Base-by-base conservation (phyloP, 2,329 filamentous ascomycete species). In the Truncatella angustata region DNA sequence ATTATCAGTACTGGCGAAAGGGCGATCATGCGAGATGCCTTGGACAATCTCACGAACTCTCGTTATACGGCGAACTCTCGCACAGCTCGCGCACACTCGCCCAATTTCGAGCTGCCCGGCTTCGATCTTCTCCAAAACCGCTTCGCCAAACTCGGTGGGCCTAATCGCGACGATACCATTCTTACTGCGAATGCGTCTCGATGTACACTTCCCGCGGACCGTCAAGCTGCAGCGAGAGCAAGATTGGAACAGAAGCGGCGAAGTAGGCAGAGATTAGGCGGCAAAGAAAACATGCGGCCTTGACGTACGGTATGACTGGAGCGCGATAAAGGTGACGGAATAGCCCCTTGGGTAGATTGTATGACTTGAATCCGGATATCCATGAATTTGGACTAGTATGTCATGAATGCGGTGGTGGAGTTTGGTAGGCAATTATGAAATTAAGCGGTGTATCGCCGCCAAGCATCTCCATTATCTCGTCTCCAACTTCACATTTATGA, bases 221-320 rank as follows among this genome's bases (percentile, higher is more conserved):
- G 81, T 30, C 72, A 73, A 42, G 76, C 78, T 5, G 80, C 80
- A 1, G 81, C 79, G 10, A 70, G 81, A 48, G 81, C 79, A 37
- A 69, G 80, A 6, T 73, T 84, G 12, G 76, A 82, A 63, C 72
- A 75, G 63, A 74, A 78, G 60, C 76, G 74, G 62, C 73, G 74
- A n/a, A 75, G 81, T 63, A 78, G 78, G 62, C 71, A 69, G 62
- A 68, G 28, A 9, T n/a, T 18, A 14, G 36, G 66, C 52, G 61
- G 65, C 24, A 64, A 66, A 45, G 64, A 63, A 44, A 63, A 63
- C 30, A 63, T 59, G 49, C 65, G 61, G 10, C 57, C 62, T 20
- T 53, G 28, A 50, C 11, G 35, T 16, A n/a, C 18, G 20, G 21
- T 28, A 18, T 40, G n/a, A 14, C 18, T 20, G 36, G 11, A 40